A percentile compares a stretch with the other conserved stretches of the same genome.
phyloP scores from a whole-genome alignment of 2,329 filamentous ascomycete genomes.

The Aspergillus sp. region DNA sequence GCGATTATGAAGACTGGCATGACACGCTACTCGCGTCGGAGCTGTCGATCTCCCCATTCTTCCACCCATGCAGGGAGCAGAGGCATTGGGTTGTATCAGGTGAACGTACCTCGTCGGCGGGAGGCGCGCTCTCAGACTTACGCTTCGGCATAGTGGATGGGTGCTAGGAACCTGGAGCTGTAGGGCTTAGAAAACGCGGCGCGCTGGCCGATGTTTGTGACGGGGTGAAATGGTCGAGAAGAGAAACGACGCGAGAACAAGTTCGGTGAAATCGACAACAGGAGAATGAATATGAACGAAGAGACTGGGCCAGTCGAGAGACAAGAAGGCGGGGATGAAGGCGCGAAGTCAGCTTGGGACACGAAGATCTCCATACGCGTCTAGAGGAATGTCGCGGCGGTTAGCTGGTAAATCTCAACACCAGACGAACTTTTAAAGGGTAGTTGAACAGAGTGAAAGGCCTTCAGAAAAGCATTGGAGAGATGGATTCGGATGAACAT shows the following conservation, averaged over 20 bases:
- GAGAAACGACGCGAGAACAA: not conserved
- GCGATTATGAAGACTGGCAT: conserved; percentile 6
- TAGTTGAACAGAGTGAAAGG: not conserved
- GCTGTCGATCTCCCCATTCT: not conserved
- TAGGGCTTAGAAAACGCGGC: not conserved
- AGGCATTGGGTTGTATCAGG: conserved; percentile 1
- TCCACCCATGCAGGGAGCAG: not conserved
- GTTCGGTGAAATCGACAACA: not conserved
- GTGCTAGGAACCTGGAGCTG: conserved; percentile 4
- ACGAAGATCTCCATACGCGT: conserved; percentile 9
- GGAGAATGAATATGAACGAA: conserved; percentile 5
- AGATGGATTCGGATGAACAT: too few species aligned
- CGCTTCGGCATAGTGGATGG: conserved; percentile 20
- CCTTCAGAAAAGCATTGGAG: not conserved
- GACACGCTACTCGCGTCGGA: conserved; percentile 10
- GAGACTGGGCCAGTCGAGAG: conserved; percentile 6
- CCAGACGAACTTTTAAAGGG: not conserved
- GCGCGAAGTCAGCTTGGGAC: conserved; percentile 3
- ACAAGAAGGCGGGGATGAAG: conserved; percentile 2
- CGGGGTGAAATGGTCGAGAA: conserved; percentile 2
- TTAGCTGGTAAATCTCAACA: not conserved
- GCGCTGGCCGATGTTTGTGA: not conserved
- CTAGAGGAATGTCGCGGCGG: not conserved
- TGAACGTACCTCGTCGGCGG: conserved; percentile 18
- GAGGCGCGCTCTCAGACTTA: conserved; percentile 22